Base-by-base conservation (phyloP, 2,329 filamentous ascomycete genomes). In the Myriosclerotinia curreyana region DNA sequence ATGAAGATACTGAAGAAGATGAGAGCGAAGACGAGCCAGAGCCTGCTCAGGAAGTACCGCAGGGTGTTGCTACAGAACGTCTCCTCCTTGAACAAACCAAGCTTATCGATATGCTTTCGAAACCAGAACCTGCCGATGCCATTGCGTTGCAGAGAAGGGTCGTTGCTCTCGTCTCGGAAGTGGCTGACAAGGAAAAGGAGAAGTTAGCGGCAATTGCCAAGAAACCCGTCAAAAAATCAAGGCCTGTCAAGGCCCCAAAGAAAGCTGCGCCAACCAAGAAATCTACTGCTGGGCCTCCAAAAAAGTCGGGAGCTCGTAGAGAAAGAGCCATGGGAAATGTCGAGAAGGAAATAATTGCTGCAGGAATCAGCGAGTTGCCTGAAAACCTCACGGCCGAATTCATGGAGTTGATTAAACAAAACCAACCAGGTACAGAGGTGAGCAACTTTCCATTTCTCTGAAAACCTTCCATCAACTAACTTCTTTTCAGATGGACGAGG, bases 321-420 rank as follows among this genome's bases (percentile, higher is more conserved):
- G 67, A 69, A 70, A 79, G 82, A n/a, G 83, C 83, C 62, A 84
- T 90, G 72, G 86, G 92, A 52, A 88, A 86, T 9, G 85, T 88
- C 4, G 92, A 99, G 77, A 98, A 98, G 80, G 91, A 95, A 65
- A 86, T 93, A 69, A 96, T 99, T 65, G 94, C 92, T 1, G 88
- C 89, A 65, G 90, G 90, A 17, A 95, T 96, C 68, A 90, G 88
- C 71, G 87, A 88, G 67, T 85, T 98, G 64, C 87, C 92, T 22
- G 88, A 89, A 58, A 81, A 82, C n/a, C 87, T 91, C 69, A 89
- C 96, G 73, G 84, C 88, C 58, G 86, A 86, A 69, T 92, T 94
- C 0, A 91, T 97, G 40, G 86, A 89, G 66, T 93, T 98, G 67
- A 98, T 99, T 14, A 92, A 96, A 75, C 86, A 86, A 69, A 94